Percentiles rank a stretch among this genome's conserved stretches.
phyloP scores from a whole-genome alignment of 2,329 filamentous ascomycete genomes.

The Penicillium italicum region DNA sequence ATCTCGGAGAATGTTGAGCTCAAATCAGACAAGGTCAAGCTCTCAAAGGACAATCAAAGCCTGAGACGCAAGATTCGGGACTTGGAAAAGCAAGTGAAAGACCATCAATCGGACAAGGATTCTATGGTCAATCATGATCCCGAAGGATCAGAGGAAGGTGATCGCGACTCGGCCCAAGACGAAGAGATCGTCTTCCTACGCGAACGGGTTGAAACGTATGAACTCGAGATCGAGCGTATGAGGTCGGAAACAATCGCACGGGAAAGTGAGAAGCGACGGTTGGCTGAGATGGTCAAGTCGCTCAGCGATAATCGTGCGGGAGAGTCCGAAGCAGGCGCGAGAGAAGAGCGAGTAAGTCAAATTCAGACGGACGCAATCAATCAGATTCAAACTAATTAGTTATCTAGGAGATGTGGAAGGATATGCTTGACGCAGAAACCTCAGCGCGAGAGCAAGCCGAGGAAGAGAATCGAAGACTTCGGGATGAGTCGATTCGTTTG shows the following conservation, averaged over 20 bases:
- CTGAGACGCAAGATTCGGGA: constrained; percentile 79
- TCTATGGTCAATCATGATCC: constrained; percentile 44
- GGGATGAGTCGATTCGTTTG: constrained; percentile 77
- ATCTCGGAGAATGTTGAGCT: constrained; percentile 96
- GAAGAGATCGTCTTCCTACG: constrained; percentile 82
- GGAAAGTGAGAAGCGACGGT: constrained; percentile 79
- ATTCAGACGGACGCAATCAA: constrained; percentile 20
- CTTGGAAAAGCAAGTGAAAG: constrained; percentile 72
- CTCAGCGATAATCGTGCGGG: constrained; percentile 53
- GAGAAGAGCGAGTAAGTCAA: constrained; percentile 47
- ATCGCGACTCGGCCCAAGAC: constrained; percentile 57
- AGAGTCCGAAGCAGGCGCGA: constrained; percentile 49
- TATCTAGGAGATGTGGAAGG: constrained; percentile 80
- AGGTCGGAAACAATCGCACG: constrained; percentile 71
- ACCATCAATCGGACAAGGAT: constrained; percentile 48
- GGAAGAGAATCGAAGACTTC: constrained; percentile 77
- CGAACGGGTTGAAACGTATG: constrained; percentile 80
- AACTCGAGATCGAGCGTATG: constrained; percentile 77
- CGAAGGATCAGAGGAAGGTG: constrained; percentile 45
- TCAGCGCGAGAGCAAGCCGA: constrained; percentile 84
- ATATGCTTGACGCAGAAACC: constrained; percentile 87
- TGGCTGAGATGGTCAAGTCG: constrained; percentile 74
- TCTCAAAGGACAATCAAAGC: constrained; percentile 86
- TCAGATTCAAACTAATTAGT: constrained; percentile 13
- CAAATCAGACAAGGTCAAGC: constrained; percentile 81